Base-by-base conservation (phyloP, 176 grass and related monocot genomes). In the Dendrocalamus sinicus region DNA sequence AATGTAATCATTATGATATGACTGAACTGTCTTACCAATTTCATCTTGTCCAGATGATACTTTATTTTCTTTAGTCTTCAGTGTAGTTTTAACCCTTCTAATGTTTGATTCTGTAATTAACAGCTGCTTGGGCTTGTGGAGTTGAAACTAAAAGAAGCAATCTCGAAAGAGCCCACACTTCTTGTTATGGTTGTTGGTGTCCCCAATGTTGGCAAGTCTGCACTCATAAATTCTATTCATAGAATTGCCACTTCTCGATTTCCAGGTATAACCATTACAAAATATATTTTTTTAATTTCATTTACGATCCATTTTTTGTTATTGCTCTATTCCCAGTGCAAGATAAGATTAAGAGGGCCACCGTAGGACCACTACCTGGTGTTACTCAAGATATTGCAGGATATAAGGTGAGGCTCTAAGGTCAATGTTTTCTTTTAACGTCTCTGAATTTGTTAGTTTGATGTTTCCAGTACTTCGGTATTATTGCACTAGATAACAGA, bases 331-430 rank as follows among this genome's bases (percentile, higher is more conserved):
- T 67, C 77, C 44, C 57, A 98, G 96, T 83, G 81, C 84, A 98
- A 62, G 93, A 92, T 39, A 98, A 98, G 86, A 86, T 83, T 13
- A 98, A 98, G 75, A 80, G 80, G 35, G 96, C 96, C 89, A 94
- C 74, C 0, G 93, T 98, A 46, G 96, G 93, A 39, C 96, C 96
- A 81, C 83, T 95, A 67, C 96, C 96, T 57, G 96, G 96, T 89
- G 96, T 98, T 45, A 98, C 96, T 79, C 89, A 93, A 88, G 96
- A 98, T 87, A 98, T 98, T 92, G 91, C 96, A 68, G 96, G 96
- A 69, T 98, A 88, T 80, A 98, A 95, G 89, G 93, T 98, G 60
- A 74, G 43, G 22, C 20, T 82, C 13, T 61, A 57, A 54, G 30
- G 8, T 48, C 22, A 61, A 60, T 68, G 32, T 30, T 76, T 77